Percentiles rank a stretch among this genome's conserved stretches.
Conservation (phyloP, 2,329 filamentous ascomycete genomes). For the Botrytis medusae region DNA sequence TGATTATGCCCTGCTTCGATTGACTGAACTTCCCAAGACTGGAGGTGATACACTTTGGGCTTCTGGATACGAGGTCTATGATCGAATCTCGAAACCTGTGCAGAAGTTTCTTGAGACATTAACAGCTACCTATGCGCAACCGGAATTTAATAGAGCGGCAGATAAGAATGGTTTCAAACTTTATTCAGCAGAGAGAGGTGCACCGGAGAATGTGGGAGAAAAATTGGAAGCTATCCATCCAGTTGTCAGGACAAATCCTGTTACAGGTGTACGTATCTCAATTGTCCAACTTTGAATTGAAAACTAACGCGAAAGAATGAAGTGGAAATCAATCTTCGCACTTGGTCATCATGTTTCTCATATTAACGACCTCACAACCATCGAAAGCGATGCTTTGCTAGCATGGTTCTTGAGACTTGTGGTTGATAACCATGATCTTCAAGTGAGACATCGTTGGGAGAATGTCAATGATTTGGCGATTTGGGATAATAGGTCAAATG, state of each 20-base stretch:
- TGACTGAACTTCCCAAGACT: conserved; percentile 37
- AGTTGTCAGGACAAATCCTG: conserved; percentile 56
- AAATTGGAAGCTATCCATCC: conserved; percentile 53
- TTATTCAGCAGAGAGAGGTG: conserved; percentile 47
- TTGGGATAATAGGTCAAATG: conserved; percentile 56
- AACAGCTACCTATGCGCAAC: conserved; percentile 54
- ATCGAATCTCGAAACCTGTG: conserved; percentile 57
- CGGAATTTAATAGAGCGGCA: conserved; percentile 52
- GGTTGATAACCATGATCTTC: conserved; percentile 56
- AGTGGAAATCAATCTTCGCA: conserved; percentile 55
- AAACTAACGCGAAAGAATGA: neutral
- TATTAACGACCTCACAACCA: conserved; percentile 51
- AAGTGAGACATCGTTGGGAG: conserved; percentile 46
- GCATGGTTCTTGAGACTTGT: conserved; percentile 53
- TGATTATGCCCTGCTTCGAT: conserved; percentile 55
- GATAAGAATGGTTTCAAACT: conserved; percentile 47
- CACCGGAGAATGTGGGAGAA: conserved; percentile 51
- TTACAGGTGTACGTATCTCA: conserved; percentile 45
- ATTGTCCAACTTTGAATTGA: neutral
- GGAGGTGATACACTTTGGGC: conserved; percentile 61
- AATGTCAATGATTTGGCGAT: conserved; percentile 47
- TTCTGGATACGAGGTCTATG: conserved; percentile 66
- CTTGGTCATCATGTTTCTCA: conserved; percentile 51
- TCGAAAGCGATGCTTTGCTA: conserved; percentile 51
- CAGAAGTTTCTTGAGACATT: conserved; percentile 59